Evolutionary conservation across 805 yeast genomes (phyloP).

Genomic region (Monosporozyma unispora): DNA sequence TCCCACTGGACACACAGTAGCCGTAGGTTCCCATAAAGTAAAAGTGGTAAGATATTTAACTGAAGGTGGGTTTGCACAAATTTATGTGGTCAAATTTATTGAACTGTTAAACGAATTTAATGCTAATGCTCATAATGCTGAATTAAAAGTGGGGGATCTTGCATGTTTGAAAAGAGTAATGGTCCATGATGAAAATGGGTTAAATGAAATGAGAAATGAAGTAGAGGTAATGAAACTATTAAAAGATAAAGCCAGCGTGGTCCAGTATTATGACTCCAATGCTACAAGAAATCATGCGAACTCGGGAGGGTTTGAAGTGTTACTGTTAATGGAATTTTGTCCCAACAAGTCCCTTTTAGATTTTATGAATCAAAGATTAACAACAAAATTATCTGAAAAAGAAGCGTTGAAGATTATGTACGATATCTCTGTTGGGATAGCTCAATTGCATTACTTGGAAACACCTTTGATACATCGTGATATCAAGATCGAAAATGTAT

Average conservation of each 20-base stretch:
- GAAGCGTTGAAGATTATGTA: conserved; percentile 79
- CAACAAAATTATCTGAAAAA: conserved; percentile 63
- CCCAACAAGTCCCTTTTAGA: conserved; percentile 80
- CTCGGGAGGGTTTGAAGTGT: conserved; percentile 63
- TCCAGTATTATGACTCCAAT: conserved; percentile 64
- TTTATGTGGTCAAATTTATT: conserved; percentile 52
- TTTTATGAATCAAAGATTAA: conserved; percentile 78
- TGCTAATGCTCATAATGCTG: conserved; percentile 20
- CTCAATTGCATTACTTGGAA: conserved; percentile 68
- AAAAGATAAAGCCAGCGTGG: conserved; percentile 48
- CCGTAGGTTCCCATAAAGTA: conserved; percentile 55
- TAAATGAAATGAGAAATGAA: conserved; percentile 58
- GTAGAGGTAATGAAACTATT: conserved; percentile 70
- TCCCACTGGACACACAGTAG: conserved; percentile 40
- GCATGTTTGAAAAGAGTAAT: conserved; percentile 69
- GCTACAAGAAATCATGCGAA: conserved; percentile 45
- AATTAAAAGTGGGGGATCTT: conserved; percentile 34
- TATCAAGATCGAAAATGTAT: conserved; percentile 87
- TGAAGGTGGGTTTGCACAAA: conserved; percentile 77
- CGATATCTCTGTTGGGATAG: conserved; percentile 71
- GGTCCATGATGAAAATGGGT: conserved; percentile 61
- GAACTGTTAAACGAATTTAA: conserved; percentile 21
- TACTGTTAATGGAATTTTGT: conserved; percentile 88
- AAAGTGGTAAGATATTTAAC: conserved; percentile 49
- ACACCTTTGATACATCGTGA: conserved; percentile 83